These are phyloP conservation scores for Infundibulicybe gibba DNA, from an alignment of 768 basidiomycete species.

Conservation along the genomic window DNA sequence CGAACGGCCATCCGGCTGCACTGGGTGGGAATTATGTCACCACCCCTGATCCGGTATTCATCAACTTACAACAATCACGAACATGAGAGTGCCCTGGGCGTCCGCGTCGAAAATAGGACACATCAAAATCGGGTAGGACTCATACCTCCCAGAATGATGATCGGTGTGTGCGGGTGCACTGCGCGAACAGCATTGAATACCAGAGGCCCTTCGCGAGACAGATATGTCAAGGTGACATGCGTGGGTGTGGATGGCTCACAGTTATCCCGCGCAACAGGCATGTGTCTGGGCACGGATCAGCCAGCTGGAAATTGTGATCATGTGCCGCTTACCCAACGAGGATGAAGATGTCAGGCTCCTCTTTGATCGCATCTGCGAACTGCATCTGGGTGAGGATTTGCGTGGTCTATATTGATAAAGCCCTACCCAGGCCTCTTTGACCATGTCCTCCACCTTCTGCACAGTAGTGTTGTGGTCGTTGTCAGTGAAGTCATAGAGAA, in stretches of 20 bases:
- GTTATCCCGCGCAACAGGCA: constrained; percentile 72
- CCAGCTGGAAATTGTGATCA: neutral
- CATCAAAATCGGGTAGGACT: neutral
- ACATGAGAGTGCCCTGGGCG: constrained; percentile 66
- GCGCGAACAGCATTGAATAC: constrained; percentile 73
- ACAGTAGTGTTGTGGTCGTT: constrained; percentile 73
- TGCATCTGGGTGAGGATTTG: constrained; percentile 17
- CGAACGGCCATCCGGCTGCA: constrained; percentile 68
- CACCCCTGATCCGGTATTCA: neutral
- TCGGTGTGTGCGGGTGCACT: constrained; percentile 71
- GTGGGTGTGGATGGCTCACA: constrained; percentile 34
- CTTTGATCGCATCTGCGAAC: constrained; percentile 76
- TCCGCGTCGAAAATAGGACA: neutral
- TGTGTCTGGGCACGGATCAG: constrained; percentile 50
- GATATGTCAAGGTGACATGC: neutral
- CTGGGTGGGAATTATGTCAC: constrained; percentile 19
- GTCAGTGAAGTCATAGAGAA: constrained; percentile 73
- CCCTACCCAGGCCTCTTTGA: constrained; percentile 73
- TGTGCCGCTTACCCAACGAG: constrained; percentile 52
- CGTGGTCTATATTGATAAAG: neutral
- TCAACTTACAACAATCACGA: constrained; percentile 65
- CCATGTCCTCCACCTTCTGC: constrained; percentile 69
- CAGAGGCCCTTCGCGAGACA: constrained; percentile 47
- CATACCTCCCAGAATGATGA: constrained; percentile 76
- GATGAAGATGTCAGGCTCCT: constrained; percentile 82